Evolutionary conservation across 1,284 basidiomycete genomes (phyloP).

Genomic region (Tylopilus sp.): DNA sequence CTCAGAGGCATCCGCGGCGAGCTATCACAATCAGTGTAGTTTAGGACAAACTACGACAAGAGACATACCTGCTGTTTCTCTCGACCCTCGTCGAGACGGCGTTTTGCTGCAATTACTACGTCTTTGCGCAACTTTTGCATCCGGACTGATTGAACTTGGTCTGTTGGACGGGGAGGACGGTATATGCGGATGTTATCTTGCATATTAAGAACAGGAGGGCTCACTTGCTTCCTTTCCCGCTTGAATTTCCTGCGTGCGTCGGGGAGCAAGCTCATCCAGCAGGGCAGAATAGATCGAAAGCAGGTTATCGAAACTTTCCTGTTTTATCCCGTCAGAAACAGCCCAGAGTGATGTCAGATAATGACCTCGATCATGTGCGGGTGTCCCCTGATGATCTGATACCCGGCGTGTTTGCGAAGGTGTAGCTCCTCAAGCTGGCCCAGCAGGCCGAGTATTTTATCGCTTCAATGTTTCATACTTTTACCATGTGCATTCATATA

Average conservation of each 20-base stretch:
- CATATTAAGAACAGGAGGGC: conserved; percentile 10
- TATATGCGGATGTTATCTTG: conserved; percentile 8
- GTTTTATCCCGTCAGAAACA: conserved; percentile 11
- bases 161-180: conserved; percentile 24
- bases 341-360: background rate
- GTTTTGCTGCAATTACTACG: conserved; percentile 36
- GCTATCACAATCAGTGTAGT: conserved; percentile 23
- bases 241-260: conserved; percentile 34
- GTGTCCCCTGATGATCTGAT: conserved; percentile 9
- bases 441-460: conserved; percentile 22
- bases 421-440: conserved; percentile 25
- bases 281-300: conserved; percentile 32
- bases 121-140: conserved; percentile 37
- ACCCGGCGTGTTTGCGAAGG: conserved; percentile 10
- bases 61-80: conserved; percentile 39
- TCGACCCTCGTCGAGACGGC: conserved; percentile 37
- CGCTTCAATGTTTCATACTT: conserved; percentile 17
- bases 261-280: conserved; percentile 36
- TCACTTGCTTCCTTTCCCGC: conserved; percentile 37
- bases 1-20: conserved; percentile 39
- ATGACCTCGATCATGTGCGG: conserved; percentile 22
- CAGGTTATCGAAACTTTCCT: conserved; percentile 35
- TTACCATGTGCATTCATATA: background rate
- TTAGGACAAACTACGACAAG: background rate
- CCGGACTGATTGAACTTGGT: conserved; percentile 32